Base-by-base conservation (phyloP, 2,329 filamentous ascomycete species). In the Bimuria novae-zelandiae region DNA sequence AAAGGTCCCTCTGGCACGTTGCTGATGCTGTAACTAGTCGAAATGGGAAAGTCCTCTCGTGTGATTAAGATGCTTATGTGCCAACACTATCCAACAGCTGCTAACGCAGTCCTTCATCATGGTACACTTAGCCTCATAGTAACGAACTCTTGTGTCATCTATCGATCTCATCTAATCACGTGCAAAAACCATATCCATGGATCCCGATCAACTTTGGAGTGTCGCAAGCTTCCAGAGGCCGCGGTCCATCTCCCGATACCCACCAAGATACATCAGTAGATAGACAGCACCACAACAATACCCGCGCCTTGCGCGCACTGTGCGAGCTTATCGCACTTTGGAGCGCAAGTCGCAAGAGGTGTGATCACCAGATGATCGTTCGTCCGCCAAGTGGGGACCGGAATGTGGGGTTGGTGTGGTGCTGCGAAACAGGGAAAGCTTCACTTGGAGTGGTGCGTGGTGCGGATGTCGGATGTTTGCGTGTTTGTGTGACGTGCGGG, bases 291-390 rank as follows among this genome's bases (percentile, higher is more conserved):
- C 14, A 33, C 22, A 17, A 32, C 2, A 19, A 30, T 7, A 12
- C 21, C 39, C 11, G 39, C 11, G 22, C 3, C 21, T 10, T 3
- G 12, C 17, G 14, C 41, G 19, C 40, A 27, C 41, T 17, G 33
- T 21, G 33, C 22, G 41, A 17, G 41, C 41, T n/a, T n/a, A n/a
- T n/a, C n/a, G n/a, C n/a, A n/a, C 14, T 4, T 21, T 33, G 44
- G 23, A 19, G 33, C 23, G 4, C 10, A 8, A 22, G 23, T 29
- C 33, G 33, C 23, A 47, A 37, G 33, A 23, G 23, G 33, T 7
- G 16, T 23, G 44, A 47, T 37, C 33, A 21, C n/a, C 33, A 25
- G 44, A 23, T 47, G 44, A 47, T 47, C 44, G 33, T 23, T 29
- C 16, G 22, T 47, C 22, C 14, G 22, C 14, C n/a, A 29, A 27